phyloP scores from a whole-genome alignment of 2,329 filamentous ascomycete species.

The Fonsecaea nubica region DNA sequence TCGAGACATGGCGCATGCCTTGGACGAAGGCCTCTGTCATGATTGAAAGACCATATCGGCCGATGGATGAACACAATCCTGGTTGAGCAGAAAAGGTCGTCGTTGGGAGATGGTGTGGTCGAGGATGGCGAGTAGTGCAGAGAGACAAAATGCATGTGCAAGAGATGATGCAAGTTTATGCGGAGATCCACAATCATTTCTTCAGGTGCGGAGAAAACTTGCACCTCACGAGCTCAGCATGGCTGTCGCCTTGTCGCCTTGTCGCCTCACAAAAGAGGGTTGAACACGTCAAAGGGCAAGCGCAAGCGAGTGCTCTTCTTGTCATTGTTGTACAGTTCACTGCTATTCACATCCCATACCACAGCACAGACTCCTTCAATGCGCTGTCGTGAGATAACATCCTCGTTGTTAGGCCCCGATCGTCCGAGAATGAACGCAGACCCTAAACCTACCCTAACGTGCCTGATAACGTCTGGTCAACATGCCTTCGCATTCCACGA shows the following conservation, averaged over 20 bases:
- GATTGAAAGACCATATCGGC: constrained; percentile 27
- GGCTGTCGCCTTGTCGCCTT: neutral
- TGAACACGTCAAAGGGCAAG: neutral
- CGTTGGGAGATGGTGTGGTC: neutral
- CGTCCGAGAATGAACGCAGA: neutral
- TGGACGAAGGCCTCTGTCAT: constrained; percentile 35
- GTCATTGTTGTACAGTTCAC: neutral
- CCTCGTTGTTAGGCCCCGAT: neutral
- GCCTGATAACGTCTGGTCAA: neutral
- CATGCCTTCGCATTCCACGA: neutral
- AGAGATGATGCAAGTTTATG: constrained; percentile 25
- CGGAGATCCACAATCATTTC: constrained; percentile 20
- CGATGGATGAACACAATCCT: neutral
- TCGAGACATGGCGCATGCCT: constrained; percentile 36
- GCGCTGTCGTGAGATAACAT: neutral
- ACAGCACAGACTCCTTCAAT: neutral
- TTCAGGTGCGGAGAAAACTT: constrained; percentile 28
- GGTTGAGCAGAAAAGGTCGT: constrained; percentile 1
- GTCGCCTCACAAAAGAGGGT: neutral
- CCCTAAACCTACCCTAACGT: neutral
- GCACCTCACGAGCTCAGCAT: neutral
- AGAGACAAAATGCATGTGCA: constrained; percentile 30
- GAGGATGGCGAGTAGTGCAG: constrained; percentile 14
- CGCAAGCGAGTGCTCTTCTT: neutral
- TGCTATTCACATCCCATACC: neutral